Evolutionary conservation across 768 basidiomycete genomes (phyloP), one percentile per base, ranked within the genome.

Genomic region (Termitomyces sp.): DNA sequence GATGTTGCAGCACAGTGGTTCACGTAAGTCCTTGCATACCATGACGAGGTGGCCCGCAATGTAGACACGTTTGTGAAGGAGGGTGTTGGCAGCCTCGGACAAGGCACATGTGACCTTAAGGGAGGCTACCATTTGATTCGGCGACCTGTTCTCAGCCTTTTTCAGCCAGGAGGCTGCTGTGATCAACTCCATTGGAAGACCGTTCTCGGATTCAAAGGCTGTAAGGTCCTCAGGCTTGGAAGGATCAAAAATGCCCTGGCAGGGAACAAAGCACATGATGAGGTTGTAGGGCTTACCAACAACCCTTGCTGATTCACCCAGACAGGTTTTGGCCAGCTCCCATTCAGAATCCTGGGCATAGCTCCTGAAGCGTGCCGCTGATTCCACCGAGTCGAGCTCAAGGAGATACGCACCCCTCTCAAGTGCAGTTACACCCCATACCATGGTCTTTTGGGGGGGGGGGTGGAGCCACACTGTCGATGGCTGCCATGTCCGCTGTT

Each of bases 101-200:
- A 30, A 30, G 32, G 36, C 47, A 34, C 14, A 18, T 42, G 50
- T 56, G 50, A 53, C 12, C 44, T 45, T 45, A 2, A 26, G 20
- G 13, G 12, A 14, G 44, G n/a, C 44, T 3, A 14, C 4, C 3
- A 5, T 4, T 13, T 45, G 44, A 3, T 12, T 12, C 5, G 44
- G 44, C 2, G 20, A 2, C 44, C 44, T 20, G 24, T 45, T 45
- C 44, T n/a, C 45, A 2, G 4, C 45, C 27, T 46, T 46, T 12
- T 51, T 52, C 32, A 57, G 50, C 56, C 49, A 57, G n/a, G 30
- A 10, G 12, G 49, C 56, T 18, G 27, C 22, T 20, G 22, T n/a
- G 27, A 57, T 57, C 1, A n/a, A 33, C 12, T 27, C 26, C 0
- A 1, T 0, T 6, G 24, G 37, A 12, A 56, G 46, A 8, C 27